Evolutionary conservation across 371 early-diverging fungal species (phyloP).

Genomic region (Sporodiniella umbellata): DNA sequence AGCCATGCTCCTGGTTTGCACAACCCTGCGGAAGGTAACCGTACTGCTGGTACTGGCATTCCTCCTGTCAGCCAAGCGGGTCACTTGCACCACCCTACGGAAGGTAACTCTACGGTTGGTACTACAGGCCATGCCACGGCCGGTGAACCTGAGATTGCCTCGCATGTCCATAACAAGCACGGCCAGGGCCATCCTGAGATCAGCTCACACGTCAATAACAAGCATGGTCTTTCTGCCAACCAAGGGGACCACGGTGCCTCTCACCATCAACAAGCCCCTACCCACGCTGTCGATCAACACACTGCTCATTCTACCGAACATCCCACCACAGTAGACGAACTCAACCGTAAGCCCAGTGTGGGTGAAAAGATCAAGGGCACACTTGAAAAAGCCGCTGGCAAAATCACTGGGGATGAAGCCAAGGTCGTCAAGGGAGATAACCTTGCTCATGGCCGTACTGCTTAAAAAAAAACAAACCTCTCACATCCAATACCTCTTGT

Average conservation of each 20-base stretch:
- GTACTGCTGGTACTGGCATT: conserved; percentile 15
- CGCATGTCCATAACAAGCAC: background rate
- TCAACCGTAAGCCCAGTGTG: conserved; percentile 3
- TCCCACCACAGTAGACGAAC: background rate
- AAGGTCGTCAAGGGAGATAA: conserved; percentile 25
- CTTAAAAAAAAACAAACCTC: background rate
- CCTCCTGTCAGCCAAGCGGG: conserved; percentile 20
- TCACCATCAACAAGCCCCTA: conserved; percentile 1
- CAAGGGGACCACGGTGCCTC: conserved; percentile 13
- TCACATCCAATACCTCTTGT: background rate
- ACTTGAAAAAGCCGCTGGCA: conserved; percentile 27
- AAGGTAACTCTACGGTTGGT: too few species aligned
- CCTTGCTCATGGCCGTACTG: conserved; percentile 16
- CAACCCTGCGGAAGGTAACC: conserved; percentile 11
- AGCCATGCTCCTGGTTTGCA: conserved; percentile 10
- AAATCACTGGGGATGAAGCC: conserved; percentile 23
- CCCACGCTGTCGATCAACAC: background rate
- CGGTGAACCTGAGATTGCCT: background rate
- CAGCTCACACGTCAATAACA: background rate
- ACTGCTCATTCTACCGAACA: background rate
- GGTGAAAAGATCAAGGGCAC: conserved; percentile 31
- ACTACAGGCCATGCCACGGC: conserved; percentile 4
- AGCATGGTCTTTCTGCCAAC: background rate
- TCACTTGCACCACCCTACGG: too few species aligned
- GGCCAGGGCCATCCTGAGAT: background rate